A percentile compares a stretch with the other conserved stretches of the same genome.
phyloP scores from a whole-genome alignment of 495 filamentous ascomycete genomes.

The Annulohypoxylon moriforme region DNA sequence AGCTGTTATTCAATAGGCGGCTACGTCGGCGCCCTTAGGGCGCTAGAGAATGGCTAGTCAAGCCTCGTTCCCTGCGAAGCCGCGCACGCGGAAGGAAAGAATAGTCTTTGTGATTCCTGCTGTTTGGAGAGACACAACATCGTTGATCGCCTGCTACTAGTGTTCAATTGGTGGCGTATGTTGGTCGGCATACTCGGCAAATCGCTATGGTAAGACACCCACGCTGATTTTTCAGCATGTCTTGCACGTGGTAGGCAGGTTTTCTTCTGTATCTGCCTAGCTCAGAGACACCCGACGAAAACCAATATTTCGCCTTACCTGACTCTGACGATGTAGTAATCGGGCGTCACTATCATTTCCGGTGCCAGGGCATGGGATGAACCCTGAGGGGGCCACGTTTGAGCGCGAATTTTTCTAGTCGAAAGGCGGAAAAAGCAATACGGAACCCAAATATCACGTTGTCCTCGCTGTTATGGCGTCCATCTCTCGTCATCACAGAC shows the following conservation, averaged over 20 bases:
- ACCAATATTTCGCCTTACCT: not conserved
- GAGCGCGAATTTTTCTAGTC: constrained; percentile 20
- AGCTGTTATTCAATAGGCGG: constrained; percentile 9
- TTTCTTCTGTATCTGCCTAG: constrained; percentile 20
- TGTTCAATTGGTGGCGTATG: not conserved
- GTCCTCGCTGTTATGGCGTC: constrained; percentile 22
- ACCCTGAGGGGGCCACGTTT: constrained; percentile 42
- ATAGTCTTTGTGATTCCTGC: constrained; percentile 17
- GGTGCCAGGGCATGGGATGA: constrained; percentile 24
- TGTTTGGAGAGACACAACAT: constrained; percentile 12
- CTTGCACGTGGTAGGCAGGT: constrained; percentile 25
- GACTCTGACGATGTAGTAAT: constrained; percentile 1
- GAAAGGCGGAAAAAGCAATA: constrained; percentile 16
- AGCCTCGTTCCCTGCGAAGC: constrained; percentile 8
- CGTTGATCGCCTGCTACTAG: constrained; percentile 12
- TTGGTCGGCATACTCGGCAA: constrained; percentile 10
- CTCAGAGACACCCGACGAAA: constrained; percentile 12
- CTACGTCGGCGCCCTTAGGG: constrained; percentile 19
- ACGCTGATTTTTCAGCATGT: constrained; percentile 29
- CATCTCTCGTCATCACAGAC: constrained; percentile 38
- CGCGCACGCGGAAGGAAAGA: constrained; percentile 11
- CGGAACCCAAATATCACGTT: constrained; percentile 22
- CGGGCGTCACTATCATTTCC: constrained; percentile 27
- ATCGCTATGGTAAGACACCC: constrained; percentile 16
- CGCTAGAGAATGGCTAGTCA: constrained; percentile 4